These are phyloP conservation scores for Perkinsus marinus DNA, from an alignment of 169 alveolate genomes.

Conservation along the genomic window DNA sequence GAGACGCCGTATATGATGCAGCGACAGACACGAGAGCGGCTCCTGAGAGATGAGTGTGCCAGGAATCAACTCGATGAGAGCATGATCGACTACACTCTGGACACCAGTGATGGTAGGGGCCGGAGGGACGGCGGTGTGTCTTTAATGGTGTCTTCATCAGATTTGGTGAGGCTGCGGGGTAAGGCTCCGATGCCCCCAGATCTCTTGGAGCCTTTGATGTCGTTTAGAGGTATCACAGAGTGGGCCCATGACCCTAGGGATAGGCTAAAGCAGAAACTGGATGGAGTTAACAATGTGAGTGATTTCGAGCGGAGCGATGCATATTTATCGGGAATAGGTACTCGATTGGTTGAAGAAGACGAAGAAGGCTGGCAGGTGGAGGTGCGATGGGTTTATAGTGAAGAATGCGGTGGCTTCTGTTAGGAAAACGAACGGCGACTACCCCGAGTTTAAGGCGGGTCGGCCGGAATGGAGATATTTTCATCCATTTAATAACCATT, in stretches of 20 bases:
- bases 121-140: neutral
- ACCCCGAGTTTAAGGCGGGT: neutral
- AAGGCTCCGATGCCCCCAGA: constrained; percentile 36
- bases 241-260: constrained; percentile 17
- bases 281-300: neutral
- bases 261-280: constrained; percentile 19
- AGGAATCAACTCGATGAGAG: constrained; percentile 25
- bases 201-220: constrained; percentile 27
- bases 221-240: constrained; percentile 20
- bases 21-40: constrained; percentile 18
- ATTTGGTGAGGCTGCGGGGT: constrained; percentile 9
- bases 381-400: no score
- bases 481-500: constrained; percentile 34
- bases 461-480: neutral
- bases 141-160: constrained; percentile 8
- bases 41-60: constrained; percentile 19
- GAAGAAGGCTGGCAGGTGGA: neutral
- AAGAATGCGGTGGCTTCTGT: no score
- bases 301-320: neutral
- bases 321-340: neutral
- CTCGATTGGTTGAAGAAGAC: neutral
- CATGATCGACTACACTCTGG: neutral
- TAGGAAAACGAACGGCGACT: no score
- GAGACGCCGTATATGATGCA: constrained; percentile 34
- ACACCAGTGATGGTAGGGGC: neutral